Conservation (phyloP, 78 protist species). For the Tieghemostelium lacteum region DNA sequence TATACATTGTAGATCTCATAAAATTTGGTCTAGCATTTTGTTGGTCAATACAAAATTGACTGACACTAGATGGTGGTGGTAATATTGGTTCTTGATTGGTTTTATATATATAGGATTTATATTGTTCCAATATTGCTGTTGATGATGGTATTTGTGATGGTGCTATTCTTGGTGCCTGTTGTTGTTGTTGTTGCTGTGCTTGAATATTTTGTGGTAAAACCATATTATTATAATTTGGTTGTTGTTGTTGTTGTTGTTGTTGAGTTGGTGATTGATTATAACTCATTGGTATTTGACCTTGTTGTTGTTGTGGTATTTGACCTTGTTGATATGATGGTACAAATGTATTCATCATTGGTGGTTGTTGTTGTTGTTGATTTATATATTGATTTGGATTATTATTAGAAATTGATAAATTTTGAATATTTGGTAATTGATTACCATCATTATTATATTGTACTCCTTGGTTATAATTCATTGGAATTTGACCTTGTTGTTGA, state of each 20-base stretch:
- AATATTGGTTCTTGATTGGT: background rate
- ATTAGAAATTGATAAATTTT: conserved; percentile 34
- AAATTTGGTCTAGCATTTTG: conserved; percentile 50
- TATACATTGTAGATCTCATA: conserved; percentile 60
- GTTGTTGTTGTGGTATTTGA: conserved; percentile 32
- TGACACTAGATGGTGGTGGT: conserved; percentile 47
- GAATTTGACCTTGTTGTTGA: background rate
- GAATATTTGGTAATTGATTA: conserved; percentile 7
- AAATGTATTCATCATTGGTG: background rate
- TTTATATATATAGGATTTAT: conserved; percentile 22
- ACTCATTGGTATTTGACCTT: background rate
- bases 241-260: background rate
- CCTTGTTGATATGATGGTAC: conserved; percentile 10
- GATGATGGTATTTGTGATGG: conserved; percentile 54
- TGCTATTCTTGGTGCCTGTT: conserved; percentile 23
- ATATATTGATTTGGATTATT: background rate
- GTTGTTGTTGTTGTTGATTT: background rate
- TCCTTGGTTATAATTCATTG: background rate
- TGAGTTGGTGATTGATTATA: conserved; percentile 13
- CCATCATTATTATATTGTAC: conserved; percentile 2
- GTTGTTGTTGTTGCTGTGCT: background rate
- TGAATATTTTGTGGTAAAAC: background rate
- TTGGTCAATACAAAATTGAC: conserved; percentile 34
- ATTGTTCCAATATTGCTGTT: conserved; percentile 41
- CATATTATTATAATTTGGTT: background rate